Percentiles rank a stretch among this genome's conserved stretches.
Evolutionary conservation across 495 filamentous ascomycete species (phyloP).

Genomic region (Cercophora sp.): DNA sequence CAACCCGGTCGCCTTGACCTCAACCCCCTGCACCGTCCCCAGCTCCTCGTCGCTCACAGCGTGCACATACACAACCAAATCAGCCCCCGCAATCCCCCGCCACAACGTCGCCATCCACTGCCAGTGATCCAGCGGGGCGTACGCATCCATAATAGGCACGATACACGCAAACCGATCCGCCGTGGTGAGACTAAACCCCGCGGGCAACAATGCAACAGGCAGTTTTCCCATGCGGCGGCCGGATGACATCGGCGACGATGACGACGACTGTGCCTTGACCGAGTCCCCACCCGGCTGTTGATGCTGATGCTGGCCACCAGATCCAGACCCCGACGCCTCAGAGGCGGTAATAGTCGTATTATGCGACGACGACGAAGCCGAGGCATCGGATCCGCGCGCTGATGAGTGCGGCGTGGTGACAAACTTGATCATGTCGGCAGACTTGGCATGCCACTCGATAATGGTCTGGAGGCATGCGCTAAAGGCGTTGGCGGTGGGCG

Average conservation of each 20-base stretch:
- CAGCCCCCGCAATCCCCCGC: conserved; percentile 80
- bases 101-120: conserved; percentile 96
- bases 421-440: conserved; percentile 60
- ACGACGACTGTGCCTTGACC: too few species aligned
- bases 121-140: conserved; percentile 87
- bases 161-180: conserved; percentile 68
- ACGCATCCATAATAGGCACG: conserved; percentile 72
- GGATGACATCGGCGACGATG: neutral
- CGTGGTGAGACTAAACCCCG: conserved; percentile 68
- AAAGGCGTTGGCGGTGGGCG: conserved; percentile 37
- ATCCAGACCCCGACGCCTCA: too few species aligned
- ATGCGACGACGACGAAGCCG: conserved; percentile 1
- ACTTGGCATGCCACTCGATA: conserved; percentile 65
- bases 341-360: too few species aligned
- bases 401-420: conserved; percentile 40
- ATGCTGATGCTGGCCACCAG: too few species aligned
- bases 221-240: conserved; percentile 14
- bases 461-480: conserved; percentile 68
- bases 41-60: conserved; percentile 20
- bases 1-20: conserved; percentile 46
- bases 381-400: neutral
- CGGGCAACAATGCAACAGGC: conserved; percentile 69
- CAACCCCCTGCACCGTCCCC: conserved; percentile 43
- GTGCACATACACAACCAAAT: conserved; percentile 74
- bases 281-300: too few species aligned